These are phyloP conservation scores for Tremellales sp. DNA, from an alignment of 1,284 basidiomycete genomes.

Conservation along the genomic window DNA sequence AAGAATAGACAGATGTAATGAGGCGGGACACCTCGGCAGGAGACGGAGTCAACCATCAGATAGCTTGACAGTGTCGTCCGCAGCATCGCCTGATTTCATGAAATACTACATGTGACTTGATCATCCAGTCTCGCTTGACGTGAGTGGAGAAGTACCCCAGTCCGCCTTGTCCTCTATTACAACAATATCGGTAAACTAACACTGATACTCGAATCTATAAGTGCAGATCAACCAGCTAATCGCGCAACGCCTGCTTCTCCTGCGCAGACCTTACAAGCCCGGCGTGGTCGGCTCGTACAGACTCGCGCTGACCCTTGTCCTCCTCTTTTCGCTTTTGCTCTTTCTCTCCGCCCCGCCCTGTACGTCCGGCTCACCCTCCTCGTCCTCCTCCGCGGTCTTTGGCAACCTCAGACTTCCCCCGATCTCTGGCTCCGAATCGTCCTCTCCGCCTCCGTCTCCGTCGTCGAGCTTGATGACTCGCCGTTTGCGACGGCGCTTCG, in stretches of 20 bases:
- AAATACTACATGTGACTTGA: too few relatives aligned
- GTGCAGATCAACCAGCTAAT: too few relatives aligned
- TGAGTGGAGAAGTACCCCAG: too few relatives aligned
- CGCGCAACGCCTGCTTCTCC: too few relatives aligned
- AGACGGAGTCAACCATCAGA: neutral
- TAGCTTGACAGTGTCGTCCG: neutral
- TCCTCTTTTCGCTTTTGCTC: constrained; percentile 6
- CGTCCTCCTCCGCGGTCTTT: constrained; percentile 4
- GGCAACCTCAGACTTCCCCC: constrained; percentile 4
- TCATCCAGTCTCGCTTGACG: too few relatives aligned
- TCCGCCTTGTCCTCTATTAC: too few relatives aligned
- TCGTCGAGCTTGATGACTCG: constrained; percentile 30
- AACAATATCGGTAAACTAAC: too few relatives aligned
- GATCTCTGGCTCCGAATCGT: constrained; percentile 1
- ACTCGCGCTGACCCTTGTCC: constrained; percentile 17
- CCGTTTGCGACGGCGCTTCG: constrained; percentile 19
- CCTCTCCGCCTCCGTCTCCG: neutral
- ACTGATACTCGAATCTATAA: too few relatives aligned
- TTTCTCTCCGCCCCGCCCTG: neutral
- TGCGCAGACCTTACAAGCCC: too few relatives aligned
- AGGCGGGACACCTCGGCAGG: too few relatives aligned
- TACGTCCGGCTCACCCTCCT: neutral
- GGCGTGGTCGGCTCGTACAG: constrained; percentile 25
- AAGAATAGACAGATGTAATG: too few relatives aligned
- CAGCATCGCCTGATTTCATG: neutral